Percentiles rank a stretch among this genome's conserved stretches.
phyloP scores from a whole-genome alignment of 768 basidiomycete species.

The Kwoniella botswanensis region DNA sequence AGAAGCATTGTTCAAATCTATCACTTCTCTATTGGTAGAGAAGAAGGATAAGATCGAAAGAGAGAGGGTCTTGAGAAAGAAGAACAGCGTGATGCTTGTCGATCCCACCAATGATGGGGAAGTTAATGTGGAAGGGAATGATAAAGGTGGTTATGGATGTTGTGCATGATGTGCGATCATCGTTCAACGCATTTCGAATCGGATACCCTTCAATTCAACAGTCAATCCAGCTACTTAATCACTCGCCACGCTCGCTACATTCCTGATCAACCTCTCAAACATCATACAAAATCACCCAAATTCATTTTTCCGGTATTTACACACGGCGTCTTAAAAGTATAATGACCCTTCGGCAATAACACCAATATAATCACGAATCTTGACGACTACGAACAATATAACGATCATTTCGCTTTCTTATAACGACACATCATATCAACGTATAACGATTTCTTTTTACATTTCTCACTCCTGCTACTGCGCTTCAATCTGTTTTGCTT shows the following conservation, averaged over 20 bases:
- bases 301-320: not conserved
- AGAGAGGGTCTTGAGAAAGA: conserved; percentile 40
- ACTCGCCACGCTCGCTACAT: too few relatives aligned
- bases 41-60: conserved; percentile 50
- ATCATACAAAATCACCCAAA: not conserved
- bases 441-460: conserved; percentile 1
- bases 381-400: conserved; percentile 2
- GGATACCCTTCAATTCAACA: too few relatives aligned
- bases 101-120: conserved; percentile 33
- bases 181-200: not conserved
- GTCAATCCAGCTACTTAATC: too few relatives aligned
- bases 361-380: not conserved
- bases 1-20: conserved; percentile 48
- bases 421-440: not conserved
- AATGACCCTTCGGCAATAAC: not conserved
- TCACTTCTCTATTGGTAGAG: conserved; percentile 45
- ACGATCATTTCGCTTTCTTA: not conserved
- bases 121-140: conserved; percentile 1
- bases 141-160: conserved; percentile 24
- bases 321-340: not conserved
- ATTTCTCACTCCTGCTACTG: not conserved
- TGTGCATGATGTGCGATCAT: conserved; percentile 13
- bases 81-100: conserved; percentile 48
- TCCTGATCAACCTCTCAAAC: too few relatives aligned
- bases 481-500: not conserved